These are phyloP conservation scores for Magnolia kwangsiensis DNA, from an alignment of 164 flowering plant species.

Conservation along the genomic window DNA sequence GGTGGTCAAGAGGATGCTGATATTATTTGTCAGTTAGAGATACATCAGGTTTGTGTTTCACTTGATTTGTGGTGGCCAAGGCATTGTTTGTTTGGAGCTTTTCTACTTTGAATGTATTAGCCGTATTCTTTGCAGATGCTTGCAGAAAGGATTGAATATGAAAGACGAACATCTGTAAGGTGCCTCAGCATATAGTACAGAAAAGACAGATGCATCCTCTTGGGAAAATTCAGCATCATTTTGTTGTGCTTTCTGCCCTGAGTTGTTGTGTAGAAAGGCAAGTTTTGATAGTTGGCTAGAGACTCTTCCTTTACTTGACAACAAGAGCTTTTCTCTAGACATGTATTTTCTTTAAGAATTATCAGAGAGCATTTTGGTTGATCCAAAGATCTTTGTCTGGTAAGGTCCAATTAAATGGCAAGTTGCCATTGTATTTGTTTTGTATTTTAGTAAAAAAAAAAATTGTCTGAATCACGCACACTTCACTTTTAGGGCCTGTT, in stretches of 20 bases:
- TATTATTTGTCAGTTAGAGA: constrained; percentile 45
- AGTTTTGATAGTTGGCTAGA: constrained; percentile 50
- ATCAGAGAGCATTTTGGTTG: constrained; percentile 33
- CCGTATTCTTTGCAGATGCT: constrained; percentile 45
- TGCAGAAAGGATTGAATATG: constrained; percentile 43
- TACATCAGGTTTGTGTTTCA: constrained; percentile 47
- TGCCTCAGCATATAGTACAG: constrained; percentile 12
- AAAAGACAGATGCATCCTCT: constrained; percentile 3
- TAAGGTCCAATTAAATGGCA: constrained; percentile 22
- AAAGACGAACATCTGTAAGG: constrained; percentile 36
- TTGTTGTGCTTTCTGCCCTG: constrained; percentile 55
- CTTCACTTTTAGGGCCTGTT: too few species aligned
- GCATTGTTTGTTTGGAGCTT: neutral
- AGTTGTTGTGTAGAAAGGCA: constrained; percentile 28
- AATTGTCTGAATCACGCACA: too few species aligned
- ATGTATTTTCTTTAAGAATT: constrained; percentile 50
- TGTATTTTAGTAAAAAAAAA: too few species aligned
- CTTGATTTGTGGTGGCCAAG: neutral
- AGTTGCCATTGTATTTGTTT: too few species aligned
- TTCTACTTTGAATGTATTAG: neutral
- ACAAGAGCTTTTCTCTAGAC: constrained; percentile 57
- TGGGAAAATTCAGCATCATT: constrained; percentile 19
- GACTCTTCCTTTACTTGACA: constrained; percentile 45
- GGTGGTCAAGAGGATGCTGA: constrained; percentile 30
- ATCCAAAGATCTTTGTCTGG: constrained; percentile 27